Conservation (phyloP, 192 early-diverging fungal species). For the Blastocladiella britannica region DNA sequence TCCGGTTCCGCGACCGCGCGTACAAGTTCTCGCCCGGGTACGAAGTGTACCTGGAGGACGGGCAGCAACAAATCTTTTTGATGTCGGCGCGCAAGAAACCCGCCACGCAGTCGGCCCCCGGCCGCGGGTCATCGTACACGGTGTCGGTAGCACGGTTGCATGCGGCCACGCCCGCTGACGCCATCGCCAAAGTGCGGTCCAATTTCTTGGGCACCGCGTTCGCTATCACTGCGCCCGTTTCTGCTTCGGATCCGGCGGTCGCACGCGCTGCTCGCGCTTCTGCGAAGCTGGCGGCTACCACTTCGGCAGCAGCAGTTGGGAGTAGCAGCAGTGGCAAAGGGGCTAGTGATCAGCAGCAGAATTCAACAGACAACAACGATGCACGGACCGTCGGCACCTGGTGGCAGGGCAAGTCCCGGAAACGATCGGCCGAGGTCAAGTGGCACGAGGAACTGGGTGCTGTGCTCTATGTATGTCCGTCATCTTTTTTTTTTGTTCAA, state of each 20-base stretch:
- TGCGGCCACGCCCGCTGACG: too few species aligned
- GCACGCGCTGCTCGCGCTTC: conserved; percentile 5
- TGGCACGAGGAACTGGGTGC: conserved; percentile 49
- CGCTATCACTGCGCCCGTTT: conserved; percentile 41
- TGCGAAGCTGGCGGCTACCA: background rate
- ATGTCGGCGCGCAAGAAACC: conserved; percentile 49
- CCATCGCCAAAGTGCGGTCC: conserved; percentile 20
- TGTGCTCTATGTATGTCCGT: conserved; percentile 35
- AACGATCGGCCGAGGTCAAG: conserved; percentile 8
- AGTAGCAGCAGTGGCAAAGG: conserved; percentile 1
- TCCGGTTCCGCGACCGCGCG: conserved; percentile 31
- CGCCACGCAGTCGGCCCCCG: too few species aligned
- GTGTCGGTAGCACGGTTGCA: too few species aligned
- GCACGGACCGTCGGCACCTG: conserved; percentile 9
- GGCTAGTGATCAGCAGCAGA: background rate
- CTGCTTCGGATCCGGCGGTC: conserved; percentile 15
- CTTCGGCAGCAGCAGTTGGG: background rate
- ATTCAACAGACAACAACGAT: background rate
- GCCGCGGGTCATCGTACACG: too few species aligned
- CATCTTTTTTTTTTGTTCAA: conserved; percentile 1
- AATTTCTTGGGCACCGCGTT: conserved; percentile 76
- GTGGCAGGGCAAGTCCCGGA: conserved; percentile 7
- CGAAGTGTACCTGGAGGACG: conserved; percentile 40
- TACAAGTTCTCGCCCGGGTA: conserved; percentile 49
- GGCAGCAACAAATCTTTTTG: conserved; percentile 23